Evolutionary conservation across 2,329 filamentous ascomycete genomes (phyloP), one percentile per base, ranked within the genome.

Genomic region (Colletotrichum orchidophilum): DNA sequence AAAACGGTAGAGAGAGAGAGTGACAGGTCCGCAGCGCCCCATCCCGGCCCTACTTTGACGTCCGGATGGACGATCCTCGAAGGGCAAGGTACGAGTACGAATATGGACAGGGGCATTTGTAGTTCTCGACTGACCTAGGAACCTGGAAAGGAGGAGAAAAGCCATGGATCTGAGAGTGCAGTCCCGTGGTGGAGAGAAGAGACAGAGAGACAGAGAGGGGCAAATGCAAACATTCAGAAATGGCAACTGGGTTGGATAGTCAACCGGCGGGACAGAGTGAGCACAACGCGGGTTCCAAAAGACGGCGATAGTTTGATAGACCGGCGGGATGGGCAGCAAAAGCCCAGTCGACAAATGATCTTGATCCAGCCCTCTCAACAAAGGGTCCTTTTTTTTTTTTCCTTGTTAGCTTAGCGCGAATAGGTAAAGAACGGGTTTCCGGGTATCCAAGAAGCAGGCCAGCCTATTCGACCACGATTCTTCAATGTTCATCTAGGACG

Each of bases 361-460:
- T 15, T 52, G 49, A 52, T 26, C 21, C 49, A 52, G 29, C 21
- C 29, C 57, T 35, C 57, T 58, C 13, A 57, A 62, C 63, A 62
- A 61, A 50, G 63, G 63, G 35, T 29, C 50, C 39, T 50, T 42
- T 7, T 42, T 42, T 39, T 42, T n/a, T 5, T 18, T 42, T n/a
- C n/a, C n/a, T n/a, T n/a, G n/a, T n/a, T n/a, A n/a, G n/a, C 42
- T 52, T 70, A 57, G 67, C 39, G 67, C 57, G 13, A 66, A 66
- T 66, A 55, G 63, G 52, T 57, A 54, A 21, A 62, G 50, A 46
- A 66, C 60, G 35, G 65, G 50, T 50, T 42, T 66, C 50, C 50
- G 58, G 63, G 57, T 65, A 24, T 54, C 27, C 35, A 61, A 35
- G 46, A 49, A 15, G 27, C 46, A 49, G 42, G 35, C 26, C n/a